Evolutionary conservation across 306 rosid species (phyloP).

Genomic region (Vicia faba): DNA sequence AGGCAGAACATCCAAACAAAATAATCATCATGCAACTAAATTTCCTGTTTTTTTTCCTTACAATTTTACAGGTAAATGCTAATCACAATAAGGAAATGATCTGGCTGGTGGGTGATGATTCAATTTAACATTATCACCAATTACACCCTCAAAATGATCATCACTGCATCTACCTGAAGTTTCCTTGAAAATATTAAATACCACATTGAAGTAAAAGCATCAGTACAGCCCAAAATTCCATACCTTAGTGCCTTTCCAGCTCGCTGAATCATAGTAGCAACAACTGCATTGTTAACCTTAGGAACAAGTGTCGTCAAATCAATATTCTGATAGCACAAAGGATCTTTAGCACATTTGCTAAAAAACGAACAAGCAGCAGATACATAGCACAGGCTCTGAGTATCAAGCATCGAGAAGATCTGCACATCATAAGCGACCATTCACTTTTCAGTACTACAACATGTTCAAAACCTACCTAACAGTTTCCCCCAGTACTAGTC

Average conservation of each 20-base stretch:
- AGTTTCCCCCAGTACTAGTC: neutral
- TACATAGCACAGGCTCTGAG: constrained; percentile 84
- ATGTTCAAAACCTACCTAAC: constrained; percentile 8
- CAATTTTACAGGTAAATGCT: neutral
- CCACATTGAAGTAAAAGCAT: constrained; percentile 31
- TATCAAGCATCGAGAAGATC: constrained; percentile 95
- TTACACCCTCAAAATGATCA: constrained; percentile 8
- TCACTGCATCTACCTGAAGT: constrained; percentile 13
- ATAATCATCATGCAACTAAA: constrained; percentile 18
- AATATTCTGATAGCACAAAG: constrained; percentile 79
- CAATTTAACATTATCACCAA: constrained; percentile 11
- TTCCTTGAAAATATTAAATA: constrained; percentile 11
- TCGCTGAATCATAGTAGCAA: constrained; percentile 90
- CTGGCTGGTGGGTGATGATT: constrained; percentile 18
- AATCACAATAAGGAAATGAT: constrained; percentile 11
- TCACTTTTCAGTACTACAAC: constrained; percentile 13
- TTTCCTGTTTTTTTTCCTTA: neutral
- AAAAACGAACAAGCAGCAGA: constrained; percentile 88
- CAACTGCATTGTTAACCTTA: constrained; percentile 93
- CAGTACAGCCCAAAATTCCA: constrained; percentile 25
- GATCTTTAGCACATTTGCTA: constrained; percentile 91
- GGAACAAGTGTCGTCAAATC: constrained; percentile 83
- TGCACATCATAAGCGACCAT: constrained; percentile 39
- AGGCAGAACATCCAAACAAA: constrained; percentile 30
- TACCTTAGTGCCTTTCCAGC: constrained; percentile 91